Percentiles rank a stretch among this genome's conserved stretches.
phyloP scores from a whole-genome alignment of 805 yeast genomes.

The Dipodascus albidus region DNA sequence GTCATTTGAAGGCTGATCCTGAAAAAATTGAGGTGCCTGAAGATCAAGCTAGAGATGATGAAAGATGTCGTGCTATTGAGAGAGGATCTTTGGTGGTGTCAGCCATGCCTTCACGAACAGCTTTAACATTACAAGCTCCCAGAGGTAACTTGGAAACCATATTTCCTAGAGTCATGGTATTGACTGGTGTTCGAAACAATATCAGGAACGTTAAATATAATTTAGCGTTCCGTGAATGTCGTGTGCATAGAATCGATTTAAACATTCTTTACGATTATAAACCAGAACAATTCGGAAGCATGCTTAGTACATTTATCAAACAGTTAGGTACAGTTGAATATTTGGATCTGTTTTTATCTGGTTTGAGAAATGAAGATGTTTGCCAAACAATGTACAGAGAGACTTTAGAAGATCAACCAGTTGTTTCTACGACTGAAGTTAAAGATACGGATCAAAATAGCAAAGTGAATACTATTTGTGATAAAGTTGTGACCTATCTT shows the following conservation, averaged over 20 bases:
- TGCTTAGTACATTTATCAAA: conserved; percentile 54
- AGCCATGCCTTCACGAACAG: conserved; percentile 68
- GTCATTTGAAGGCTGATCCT: conserved; percentile 44
- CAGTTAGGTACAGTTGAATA: conserved; percentile 65
- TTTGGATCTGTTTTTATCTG: conserved; percentile 77
- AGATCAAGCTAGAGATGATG: conserved; percentile 40
- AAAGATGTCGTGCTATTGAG: conserved; percentile 79
- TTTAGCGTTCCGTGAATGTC: conserved; percentile 73
- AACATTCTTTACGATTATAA: conserved; percentile 84
- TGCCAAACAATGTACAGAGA: conserved; percentile 71
- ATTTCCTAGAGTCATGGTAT: conserved; percentile 83
- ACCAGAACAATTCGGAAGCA: conserved; percentile 53
- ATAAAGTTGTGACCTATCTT: conserved; percentile 40
- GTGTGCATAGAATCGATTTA: conserved; percentile 83
- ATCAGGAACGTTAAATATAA: conserved; percentile 48
- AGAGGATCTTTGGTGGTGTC: conserved; percentile 82
- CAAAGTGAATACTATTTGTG: conserved; percentile 68
- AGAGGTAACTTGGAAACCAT: conserved; percentile 94
- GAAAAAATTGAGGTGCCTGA: conserved; percentile 23
- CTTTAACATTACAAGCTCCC: conserved; percentile 85
- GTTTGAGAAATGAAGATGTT: conserved; percentile 79
- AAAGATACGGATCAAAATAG: conserved; percentile 7
- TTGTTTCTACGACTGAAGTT: not conserved
- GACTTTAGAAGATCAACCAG: conserved; percentile 29
- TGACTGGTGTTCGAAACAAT: conserved; percentile 65